Evolutionary conservation across 1,284 basidiomycete genomes (phyloP).

Genomic region (Ganoderma meredithae): DNA sequence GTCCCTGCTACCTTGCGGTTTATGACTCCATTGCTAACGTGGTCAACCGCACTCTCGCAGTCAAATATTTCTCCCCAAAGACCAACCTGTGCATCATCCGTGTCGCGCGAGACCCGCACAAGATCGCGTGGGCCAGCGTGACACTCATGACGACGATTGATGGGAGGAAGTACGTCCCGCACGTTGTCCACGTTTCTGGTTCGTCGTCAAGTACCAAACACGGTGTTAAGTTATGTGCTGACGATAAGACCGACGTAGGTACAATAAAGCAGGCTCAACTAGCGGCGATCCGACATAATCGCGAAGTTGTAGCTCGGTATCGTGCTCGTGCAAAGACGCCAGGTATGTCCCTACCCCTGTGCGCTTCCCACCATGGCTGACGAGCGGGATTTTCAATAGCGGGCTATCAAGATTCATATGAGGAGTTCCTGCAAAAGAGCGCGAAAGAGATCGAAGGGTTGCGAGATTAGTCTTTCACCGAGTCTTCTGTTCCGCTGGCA

Average conservation of each 20-base stretch:
- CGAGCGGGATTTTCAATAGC: slow-evolving; percentile 14
- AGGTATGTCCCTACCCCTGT: slow-evolving; percentile 42
- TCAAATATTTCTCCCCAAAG: slow-evolving; percentile 83
- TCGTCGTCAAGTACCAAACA: too few species aligned
- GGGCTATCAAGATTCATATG: slow-evolving; percentile 65
- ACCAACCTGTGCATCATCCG: slow-evolving; percentile 82
- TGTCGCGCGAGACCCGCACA: slow-evolving; percentile 77
- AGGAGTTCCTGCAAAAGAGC: slow-evolving; percentile 62
- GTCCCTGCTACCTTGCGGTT: slow-evolving; percentile 29
- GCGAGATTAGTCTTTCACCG: slow-evolving; percentile 60
- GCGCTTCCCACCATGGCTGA: slow-evolving; percentile 17
- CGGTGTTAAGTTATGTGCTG: too few species aligned
- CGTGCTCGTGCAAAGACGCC: slow-evolving; percentile 59
- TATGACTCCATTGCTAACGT: background rate
- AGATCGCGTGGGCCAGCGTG: slow-evolving; percentile 75
- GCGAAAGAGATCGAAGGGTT: slow-evolving; percentile 66
- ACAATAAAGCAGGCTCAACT: slow-evolving; percentile 83
- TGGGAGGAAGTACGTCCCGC: slow-evolving; percentile 63
- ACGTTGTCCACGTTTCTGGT: slow-evolving; percentile 76
- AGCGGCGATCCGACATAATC: slow-evolving; percentile 75
- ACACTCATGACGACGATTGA: slow-evolving; percentile 70
- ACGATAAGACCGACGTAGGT: slow-evolving; percentile 48
- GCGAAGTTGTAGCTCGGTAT: slow-evolving; percentile 70
- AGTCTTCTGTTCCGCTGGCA: too few species aligned
- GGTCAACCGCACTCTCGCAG: slow-evolving; percentile 45